phyloP scores from a whole-genome alignment of 768 basidiomycete species.

The Macrolepiota albuminosa region DNA sequence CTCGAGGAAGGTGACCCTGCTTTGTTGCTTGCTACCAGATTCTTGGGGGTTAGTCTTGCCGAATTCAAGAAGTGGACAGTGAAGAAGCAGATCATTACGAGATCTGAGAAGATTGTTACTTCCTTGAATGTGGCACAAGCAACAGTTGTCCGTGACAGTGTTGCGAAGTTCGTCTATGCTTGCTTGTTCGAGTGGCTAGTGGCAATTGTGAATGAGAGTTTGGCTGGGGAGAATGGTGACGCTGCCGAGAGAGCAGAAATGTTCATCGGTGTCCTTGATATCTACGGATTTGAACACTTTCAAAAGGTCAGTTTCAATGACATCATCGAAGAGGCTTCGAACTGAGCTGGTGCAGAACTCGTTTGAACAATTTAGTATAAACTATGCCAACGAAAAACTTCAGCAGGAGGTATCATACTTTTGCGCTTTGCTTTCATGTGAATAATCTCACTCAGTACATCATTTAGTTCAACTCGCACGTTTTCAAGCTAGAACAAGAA shows the following conservation, averaged over 20 bases:
- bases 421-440: not conserved
- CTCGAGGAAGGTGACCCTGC: constrained; percentile 82
- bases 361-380: constrained; percentile 99
- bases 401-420: constrained; percentile 79
- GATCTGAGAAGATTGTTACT: constrained; percentile 94
- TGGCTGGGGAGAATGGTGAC: constrained; percentile 93
- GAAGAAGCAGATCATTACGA: constrained; percentile 95
- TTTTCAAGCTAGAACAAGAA: constrained; percentile 98
- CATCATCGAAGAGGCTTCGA: not conserved
- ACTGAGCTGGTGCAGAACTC: constrained; percentile 51
- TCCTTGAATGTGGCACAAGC: constrained; percentile 83
- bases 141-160: constrained; percentile 90
- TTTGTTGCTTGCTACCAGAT: constrained; percentile 76
- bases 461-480: constrained; percentile 92
- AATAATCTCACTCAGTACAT: constrained; percentile 7
- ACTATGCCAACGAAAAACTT: constrained; percentile 97
- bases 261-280: constrained; percentile 99
- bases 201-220: constrained; percentile 92
- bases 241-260: constrained; percentile 89
- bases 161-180: constrained; percentile 98
- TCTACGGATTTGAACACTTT: constrained; percentile 96
- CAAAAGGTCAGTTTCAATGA: constrained; percentile 61
- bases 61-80: constrained; percentile 99
- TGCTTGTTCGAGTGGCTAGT: constrained; percentile 99
- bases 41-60: constrained; percentile 82